phyloP scores from a whole-genome alignment of 345 rosid species.

The Kandelia obovata region DNA sequence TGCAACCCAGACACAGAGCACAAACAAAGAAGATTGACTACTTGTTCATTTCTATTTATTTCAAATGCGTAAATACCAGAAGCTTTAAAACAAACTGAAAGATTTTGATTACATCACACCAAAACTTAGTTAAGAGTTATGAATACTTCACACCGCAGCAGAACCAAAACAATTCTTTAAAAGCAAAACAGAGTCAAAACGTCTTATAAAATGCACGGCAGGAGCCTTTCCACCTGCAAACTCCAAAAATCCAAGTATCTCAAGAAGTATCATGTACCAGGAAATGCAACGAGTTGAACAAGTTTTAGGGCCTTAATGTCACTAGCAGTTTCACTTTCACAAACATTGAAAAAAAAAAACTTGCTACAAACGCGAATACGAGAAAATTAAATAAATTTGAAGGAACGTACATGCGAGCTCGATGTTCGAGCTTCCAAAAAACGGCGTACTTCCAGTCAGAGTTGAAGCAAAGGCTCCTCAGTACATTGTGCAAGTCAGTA shows the following conservation, averaged over 20 bases:
- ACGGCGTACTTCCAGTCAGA: constrained; percentile 81
- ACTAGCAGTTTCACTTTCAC: background rate
- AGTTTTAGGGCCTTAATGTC: background rate
- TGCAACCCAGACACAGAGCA: too few relatives aligned
- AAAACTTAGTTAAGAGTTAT: background rate
- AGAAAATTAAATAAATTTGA: background rate
- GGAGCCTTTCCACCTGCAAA: too few relatives aligned
- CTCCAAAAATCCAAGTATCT: too few relatives aligned
- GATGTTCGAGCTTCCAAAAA: constrained; percentile 81
- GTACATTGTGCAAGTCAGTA: constrained; percentile 47
- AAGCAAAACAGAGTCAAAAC: background rate
- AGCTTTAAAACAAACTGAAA: background rate
- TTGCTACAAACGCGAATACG: too few relatives aligned
- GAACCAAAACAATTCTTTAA: background rate
- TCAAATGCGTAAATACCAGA: too few relatives aligned
- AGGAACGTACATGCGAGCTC: constrained; percentile 64
- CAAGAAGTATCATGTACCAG: too few relatives aligned
- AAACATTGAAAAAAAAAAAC: too few relatives aligned
- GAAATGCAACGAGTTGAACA: too few relatives aligned
- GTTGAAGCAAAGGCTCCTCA: constrained; percentile 73
- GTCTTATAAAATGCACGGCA: too few relatives aligned
- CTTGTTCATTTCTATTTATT: too few relatives aligned
- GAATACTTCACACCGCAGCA: background rate
- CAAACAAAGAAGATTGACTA: too few relatives aligned
- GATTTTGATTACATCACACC: background rate